Evolutionary conservation across 164 flowering plant species (phyloP).

Genomic region (Chimonanthus praecox): DNA sequence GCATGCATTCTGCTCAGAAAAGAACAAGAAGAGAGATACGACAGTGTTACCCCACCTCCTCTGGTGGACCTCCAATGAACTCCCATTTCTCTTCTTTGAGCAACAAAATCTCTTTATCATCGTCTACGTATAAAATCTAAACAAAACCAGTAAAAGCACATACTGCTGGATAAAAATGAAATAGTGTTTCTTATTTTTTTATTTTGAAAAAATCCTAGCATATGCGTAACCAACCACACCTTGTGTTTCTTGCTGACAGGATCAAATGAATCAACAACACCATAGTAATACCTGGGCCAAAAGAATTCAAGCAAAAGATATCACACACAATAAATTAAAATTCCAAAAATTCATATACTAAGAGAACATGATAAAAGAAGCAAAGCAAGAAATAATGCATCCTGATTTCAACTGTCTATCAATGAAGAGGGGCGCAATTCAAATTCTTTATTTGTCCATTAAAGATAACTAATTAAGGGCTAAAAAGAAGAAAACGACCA

Average conservation of each 20-base stretch:
- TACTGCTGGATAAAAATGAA: too few species aligned
- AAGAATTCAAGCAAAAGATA: constrained; percentile 1
- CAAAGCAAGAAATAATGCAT: not conserved
- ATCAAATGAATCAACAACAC: constrained; percentile 52
- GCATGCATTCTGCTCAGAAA: too few species aligned
- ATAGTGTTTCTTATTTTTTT: too few species aligned
- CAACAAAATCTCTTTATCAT: constrained; percentile 56
- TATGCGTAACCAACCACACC: constrained; percentile 30
- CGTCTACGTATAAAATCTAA: constrained; percentile 70
- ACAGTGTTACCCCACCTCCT: constrained; percentile 35
- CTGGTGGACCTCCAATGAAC: constrained; percentile 26
- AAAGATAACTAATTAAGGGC: too few species aligned
- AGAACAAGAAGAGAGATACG: too few species aligned
- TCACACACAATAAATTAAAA: not conserved
- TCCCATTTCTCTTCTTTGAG: constrained; percentile 54
- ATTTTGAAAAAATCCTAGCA: too few species aligned
- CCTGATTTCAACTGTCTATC: too few species aligned
- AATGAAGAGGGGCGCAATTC: too few species aligned
- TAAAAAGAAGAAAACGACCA: too few species aligned
- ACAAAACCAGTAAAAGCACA: not conserved
- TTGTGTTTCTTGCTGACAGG: constrained; percentile 47
- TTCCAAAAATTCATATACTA: not conserved
- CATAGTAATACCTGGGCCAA: constrained; percentile 67
- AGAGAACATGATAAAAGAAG: not conserved
- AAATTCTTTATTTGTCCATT: too few species aligned